Base-by-base conservation (phyloP, 257 asterid genomes). In the Nicotiana knightiana region DNA sequence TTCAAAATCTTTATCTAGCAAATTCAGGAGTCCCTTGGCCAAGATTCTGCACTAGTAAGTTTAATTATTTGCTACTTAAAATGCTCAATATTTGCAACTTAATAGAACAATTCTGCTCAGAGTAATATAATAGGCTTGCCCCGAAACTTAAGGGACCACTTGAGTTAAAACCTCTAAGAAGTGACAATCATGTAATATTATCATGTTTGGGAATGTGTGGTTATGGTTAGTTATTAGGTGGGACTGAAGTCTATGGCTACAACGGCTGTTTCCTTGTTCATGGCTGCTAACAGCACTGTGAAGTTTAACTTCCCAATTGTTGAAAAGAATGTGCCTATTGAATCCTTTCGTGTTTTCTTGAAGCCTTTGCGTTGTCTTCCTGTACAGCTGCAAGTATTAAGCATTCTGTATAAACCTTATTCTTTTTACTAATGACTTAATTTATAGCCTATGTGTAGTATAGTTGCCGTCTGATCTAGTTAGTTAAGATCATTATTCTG, bases 201-300 rank as follows among this genome's bases (percentile, higher is more conserved):
- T 48, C 2, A 48, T 46, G 3, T 11, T 70, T 1, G 30, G 59
- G 58, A 39, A 48, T 48, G 63, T 26, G 79, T 73, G 79, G 79
- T 51, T 73, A 73, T 73, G 79, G 79, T 26, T 48, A 18, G 2
- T 6, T 46, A 12, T 46, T 39, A 5, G 78, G 61, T 13, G 59
- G 59, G 62, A 73, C 58, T 21, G 77, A 21, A 46, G 78, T 48
- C 26, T 6, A 24, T 1, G 26, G 43, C 43, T 48, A 12, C 63
- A 73, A 73, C 51, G 79, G 63, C 79, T 3, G 79, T 73, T 51
- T 73, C 79, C 3, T 12, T 24, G 62, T 73, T 73, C 79, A 48
- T 73, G 1, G 79, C 79, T 73, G 16, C 4, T 48, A 48, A 73
- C 26, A 48, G 43, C 4, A 48, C 3, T 48, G 43, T 73, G 43